These are phyloP conservation scores for Carex arenaria DNA, from an alignment of 202 grass and related monocot species.

Conservation along the genomic window DNA sequence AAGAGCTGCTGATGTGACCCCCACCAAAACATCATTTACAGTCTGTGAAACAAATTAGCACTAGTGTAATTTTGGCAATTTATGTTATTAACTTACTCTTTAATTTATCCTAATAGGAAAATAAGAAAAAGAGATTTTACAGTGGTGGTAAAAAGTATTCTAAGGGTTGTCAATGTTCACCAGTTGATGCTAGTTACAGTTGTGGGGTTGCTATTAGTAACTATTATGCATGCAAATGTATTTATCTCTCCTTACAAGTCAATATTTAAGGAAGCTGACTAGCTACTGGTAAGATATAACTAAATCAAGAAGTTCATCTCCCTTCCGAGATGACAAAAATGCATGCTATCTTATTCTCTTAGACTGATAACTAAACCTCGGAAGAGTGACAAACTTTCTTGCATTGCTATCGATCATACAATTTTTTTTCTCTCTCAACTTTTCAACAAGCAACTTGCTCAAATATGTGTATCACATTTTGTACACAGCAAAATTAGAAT, in stretches of 20 bases:
- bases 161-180: background rate
- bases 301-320: background rate
- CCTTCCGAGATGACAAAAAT: background rate
- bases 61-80: background rate
- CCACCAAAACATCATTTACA: constrained; percentile 72
- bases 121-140: background rate
- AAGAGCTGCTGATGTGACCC: constrained; percentile 54
- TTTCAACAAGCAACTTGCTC: too few relatives aligned
- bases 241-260: background rate
- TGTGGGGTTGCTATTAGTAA: background rate
- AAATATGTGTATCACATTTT: too few relatives aligned
- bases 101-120: background rate
- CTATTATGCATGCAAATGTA: background rate
- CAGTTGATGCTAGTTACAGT: background rate
- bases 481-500: too few relatives aligned
- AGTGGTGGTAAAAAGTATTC: background rate
- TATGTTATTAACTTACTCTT: background rate
- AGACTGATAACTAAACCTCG: background rate
- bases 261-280: background rate
- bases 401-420: too few relatives aligned
- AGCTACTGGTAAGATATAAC: background rate
- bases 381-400: too few relatives aligned
- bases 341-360: background rate
- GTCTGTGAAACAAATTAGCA: constrained; percentile 42
- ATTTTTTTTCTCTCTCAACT: too few relatives aligned